A percentile compares a stretch with the other conserved stretches of the same genome.
phyloP scores from a whole-genome alignment of 2,329 filamentous ascomycete species.

The Canariomyces notabilis region DNA sequence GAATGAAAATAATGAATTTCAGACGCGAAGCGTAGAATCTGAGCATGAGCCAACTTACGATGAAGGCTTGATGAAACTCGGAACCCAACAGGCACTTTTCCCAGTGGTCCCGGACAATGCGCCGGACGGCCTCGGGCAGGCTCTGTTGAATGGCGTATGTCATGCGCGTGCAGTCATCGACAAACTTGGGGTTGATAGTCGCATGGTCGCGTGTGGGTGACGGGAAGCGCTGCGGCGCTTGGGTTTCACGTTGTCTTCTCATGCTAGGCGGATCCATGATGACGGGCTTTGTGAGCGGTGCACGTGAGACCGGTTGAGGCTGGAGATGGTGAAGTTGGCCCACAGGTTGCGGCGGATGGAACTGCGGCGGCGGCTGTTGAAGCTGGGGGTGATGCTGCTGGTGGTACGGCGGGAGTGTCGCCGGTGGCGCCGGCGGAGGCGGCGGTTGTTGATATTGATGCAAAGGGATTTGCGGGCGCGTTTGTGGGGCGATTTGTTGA shows the following conservation, averaged over 20 bases:
- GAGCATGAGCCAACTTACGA: slow-evolving; percentile 38
- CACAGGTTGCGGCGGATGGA: slow-evolving; percentile 9
- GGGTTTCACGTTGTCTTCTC: slow-evolving; percentile 15
- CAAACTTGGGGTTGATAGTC: slow-evolving; percentile 31
- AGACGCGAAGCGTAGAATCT: slow-evolving; percentile 1
- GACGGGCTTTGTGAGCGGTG: slow-evolving; percentile 17
- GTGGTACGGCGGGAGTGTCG: slow-evolving; percentile 9
- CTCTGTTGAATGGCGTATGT: slow-evolving; percentile 38
- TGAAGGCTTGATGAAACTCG: slow-evolving; percentile 48
- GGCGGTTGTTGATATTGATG: slow-evolving; percentile 5
- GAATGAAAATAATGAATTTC: too few species aligned
- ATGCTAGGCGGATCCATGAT: slow-evolving; percentile 30
- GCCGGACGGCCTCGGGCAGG: slow-evolving; percentile 42
- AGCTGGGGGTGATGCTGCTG: slow-evolving; percentile 6
- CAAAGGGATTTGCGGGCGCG: slow-evolving; percentile 15
- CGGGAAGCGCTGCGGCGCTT: slow-evolving; percentile 24
- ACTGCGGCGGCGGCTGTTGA: neutral
- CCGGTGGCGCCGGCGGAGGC: neutral
- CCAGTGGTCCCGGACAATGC: slow-evolving; percentile 47
- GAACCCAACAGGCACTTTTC: slow-evolving; percentile 46
- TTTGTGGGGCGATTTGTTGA: slow-evolving; percentile 14
- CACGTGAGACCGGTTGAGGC: neutral
- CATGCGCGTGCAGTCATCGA: slow-evolving; percentile 36
- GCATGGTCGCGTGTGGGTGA: slow-evolving; percentile 32
- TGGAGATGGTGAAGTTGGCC: neutral